Evolutionary conservation across 805 yeast genomes (phyloP), one percentile per base, ranked within the genome.

Genomic region (Yamadazyma insecticola): DNA sequence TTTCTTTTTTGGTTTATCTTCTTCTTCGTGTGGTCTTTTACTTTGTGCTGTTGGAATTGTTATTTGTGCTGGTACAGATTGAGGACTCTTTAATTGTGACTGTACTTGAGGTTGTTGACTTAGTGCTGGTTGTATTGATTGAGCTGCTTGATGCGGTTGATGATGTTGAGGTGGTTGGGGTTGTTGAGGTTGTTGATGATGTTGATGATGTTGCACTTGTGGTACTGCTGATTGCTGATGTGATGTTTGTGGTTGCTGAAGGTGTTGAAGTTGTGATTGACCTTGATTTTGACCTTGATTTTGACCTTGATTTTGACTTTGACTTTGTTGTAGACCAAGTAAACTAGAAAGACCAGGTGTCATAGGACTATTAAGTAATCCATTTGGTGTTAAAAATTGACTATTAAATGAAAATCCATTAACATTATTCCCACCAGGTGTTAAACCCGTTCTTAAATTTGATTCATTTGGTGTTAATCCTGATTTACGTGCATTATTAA

Each of bases 401-500:
- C 33, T 56, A 22, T 58, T 52, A 34, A 67, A 51, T 21, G 67
- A 51, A 50, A 58, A 55, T n/a, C 63, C 70, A 13, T 20, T 21
- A 17, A 13, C 14, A 10, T 41, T 52, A 30, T 40, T 48, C 3
- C 20, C 32, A 2, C 78, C 84, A 0, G 89, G 89, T 0, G 89
- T 79, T 16, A 81, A 51, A 0, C 92, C 90, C 0, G 84, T 66
- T 42, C 95, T 67, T 29, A 85, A 43, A 29, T 77, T 71, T 4
- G 86, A 74, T 49, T 84, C 94, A 52, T 78, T 82, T 3, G 92
- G 92, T 0, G 88, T 80, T 27, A 85, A 60, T 0, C 87, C 90
- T 0, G 84, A 53, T 39, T 74, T 63, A 22, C 65, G 49, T 30
- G 61, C 50, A 13, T 55, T 46, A 39, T 47, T 52, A 10, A 53